Percentiles rank a stretch among this genome's conserved stretches.
phyloP scores from a whole-genome alignment of 2,329 filamentous ascomycete species.

The Pseudogymnoascus sp. region DNA sequence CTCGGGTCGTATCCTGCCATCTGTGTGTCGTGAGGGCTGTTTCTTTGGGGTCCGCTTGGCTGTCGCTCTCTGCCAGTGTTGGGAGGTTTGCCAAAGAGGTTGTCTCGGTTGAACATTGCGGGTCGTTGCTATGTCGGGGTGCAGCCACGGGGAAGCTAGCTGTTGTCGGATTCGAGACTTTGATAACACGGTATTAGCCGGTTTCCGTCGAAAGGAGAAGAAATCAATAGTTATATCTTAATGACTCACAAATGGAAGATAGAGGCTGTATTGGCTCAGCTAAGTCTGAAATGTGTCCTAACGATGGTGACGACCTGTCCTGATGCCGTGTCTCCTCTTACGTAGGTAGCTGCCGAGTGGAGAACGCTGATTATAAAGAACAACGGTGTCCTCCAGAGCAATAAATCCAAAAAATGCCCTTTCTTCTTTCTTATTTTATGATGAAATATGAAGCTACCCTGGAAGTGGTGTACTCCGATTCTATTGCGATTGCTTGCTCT shows the following conservation, averaged over 20 bases:
- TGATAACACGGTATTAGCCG: conserved; percentile 31
- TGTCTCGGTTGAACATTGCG: conserved; percentile 35
- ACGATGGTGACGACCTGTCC: conserved; percentile 8
- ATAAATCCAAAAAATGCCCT: neutral
- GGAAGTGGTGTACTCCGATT: conserved; percentile 10
- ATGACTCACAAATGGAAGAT: neutral
- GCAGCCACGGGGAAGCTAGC: neutral
- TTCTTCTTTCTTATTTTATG: neutral
- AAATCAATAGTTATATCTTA: neutral
- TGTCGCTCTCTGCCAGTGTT: conserved; percentile 27
- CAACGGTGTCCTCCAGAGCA: neutral
- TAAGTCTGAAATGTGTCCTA: conserved; percentile 7
- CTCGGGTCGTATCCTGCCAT: conserved; percentile 21
- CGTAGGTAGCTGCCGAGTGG: conserved; percentile 7
- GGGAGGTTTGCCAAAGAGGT: conserved; percentile 36
- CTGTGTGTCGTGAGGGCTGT: conserved; percentile 22
- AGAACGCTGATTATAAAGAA: neutral
- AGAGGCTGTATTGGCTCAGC: conserved; percentile 1
- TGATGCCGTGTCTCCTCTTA: conserved; percentile 5
- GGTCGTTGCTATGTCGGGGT: neutral
- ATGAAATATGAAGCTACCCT: conserved; percentile 10
- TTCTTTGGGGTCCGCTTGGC: conserved; percentile 27
- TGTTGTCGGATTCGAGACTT: neutral
- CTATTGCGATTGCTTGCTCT: conserved; percentile 6
- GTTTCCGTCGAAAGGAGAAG: neutral